Evolutionary conservation across 768 basidiomycete species (phyloP).

Genomic region (Pulveroboletus sp.): DNA sequence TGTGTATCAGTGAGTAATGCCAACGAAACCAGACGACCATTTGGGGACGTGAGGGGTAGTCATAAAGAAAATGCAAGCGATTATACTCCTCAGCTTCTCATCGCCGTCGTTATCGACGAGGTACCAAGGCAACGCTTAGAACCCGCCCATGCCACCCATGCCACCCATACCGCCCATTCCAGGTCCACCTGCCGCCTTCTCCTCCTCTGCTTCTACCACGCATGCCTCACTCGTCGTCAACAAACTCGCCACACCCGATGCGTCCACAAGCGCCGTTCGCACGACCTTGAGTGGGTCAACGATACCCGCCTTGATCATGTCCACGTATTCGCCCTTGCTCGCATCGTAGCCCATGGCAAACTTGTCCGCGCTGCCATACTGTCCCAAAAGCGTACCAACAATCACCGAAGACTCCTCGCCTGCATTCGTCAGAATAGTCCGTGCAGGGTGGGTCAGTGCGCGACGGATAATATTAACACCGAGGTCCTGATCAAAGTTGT

Average conservation of each 20-base stretch:
- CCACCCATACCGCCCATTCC: slow-evolving; percentile 57
- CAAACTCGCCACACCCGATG: slow-evolving; percentile 87
- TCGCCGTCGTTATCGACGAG: neutral
- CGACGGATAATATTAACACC: slow-evolving; percentile 90
- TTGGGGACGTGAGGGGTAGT: neutral
- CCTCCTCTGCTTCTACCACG: slow-evolving; percentile 87
- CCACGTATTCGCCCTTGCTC: slow-evolving; percentile 84
- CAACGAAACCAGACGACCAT: neutral
- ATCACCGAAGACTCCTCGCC: slow-evolving; percentile 94
- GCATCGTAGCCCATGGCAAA: slow-evolving; percentile 90
- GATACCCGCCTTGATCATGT: slow-evolving; percentile 93
- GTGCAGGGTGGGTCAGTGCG: slow-evolving; percentile 76
- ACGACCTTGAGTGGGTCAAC: slow-evolving; percentile 97
- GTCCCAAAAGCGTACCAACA: slow-evolving; percentile 74
- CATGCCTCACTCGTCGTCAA: slow-evolving; percentile 91
- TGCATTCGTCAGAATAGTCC: slow-evolving; percentile 89
- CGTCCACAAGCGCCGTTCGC: slow-evolving; percentile 87
- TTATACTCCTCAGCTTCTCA: slow-evolving; percentile 4
- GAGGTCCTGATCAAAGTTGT: slow-evolving; percentile 97
- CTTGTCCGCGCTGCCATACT: slow-evolving; percentile 69
- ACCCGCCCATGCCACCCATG: slow-evolving; percentile 47
- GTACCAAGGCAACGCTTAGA: slow-evolving; percentile 24
- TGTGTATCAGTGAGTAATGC: neutral
- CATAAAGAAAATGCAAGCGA: slow-evolving; percentile 9
- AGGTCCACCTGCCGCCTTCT: slow-evolving; percentile 52